Conservation (phyloP, 208 protist species). For the Naegleria lovaniensis region DNA sequence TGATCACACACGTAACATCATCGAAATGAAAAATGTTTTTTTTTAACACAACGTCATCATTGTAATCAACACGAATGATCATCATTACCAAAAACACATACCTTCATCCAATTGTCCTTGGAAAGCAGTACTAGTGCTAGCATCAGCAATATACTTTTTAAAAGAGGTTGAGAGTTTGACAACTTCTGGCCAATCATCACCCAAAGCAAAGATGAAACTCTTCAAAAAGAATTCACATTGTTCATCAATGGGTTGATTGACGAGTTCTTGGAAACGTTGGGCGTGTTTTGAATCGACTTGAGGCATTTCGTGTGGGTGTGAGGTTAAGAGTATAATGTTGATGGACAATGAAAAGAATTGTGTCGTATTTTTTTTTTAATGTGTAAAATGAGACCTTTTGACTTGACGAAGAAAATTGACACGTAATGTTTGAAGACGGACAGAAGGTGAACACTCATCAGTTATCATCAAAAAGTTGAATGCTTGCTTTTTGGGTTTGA, state of each 20-base stretch:
- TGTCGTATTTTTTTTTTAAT: no score
- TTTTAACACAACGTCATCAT: no score
- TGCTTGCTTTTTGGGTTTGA: no score
- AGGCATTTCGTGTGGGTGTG: background rate
- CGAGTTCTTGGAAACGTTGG: background rate
- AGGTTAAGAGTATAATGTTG: background rate
- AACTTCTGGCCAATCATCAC: slow-evolving; percentile 37
- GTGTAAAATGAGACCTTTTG: no score
- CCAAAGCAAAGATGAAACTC: slow-evolving; percentile 42
- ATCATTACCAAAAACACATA: background rate
- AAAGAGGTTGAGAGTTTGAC: slow-evolving; percentile 28
- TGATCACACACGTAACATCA: no score
- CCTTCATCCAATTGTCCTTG: slow-evolving; percentile 27
- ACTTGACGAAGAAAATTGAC: no score
- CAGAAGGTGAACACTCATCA: no score
- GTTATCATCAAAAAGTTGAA: no score
- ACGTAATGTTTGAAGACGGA: no score
- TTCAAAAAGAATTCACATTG: slow-evolving; percentile 36
- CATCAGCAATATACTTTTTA: slow-evolving; percentile 31
- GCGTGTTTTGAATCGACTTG: background rate
- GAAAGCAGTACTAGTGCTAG: slow-evolving; percentile 24
- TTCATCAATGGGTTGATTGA: background rate
- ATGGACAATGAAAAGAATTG: no score
- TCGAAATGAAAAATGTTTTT: no score
- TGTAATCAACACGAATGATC: no score